Base-by-base conservation (phyloP, 108 stramenopile species). In the Stephanodiscus triporus region DNA sequence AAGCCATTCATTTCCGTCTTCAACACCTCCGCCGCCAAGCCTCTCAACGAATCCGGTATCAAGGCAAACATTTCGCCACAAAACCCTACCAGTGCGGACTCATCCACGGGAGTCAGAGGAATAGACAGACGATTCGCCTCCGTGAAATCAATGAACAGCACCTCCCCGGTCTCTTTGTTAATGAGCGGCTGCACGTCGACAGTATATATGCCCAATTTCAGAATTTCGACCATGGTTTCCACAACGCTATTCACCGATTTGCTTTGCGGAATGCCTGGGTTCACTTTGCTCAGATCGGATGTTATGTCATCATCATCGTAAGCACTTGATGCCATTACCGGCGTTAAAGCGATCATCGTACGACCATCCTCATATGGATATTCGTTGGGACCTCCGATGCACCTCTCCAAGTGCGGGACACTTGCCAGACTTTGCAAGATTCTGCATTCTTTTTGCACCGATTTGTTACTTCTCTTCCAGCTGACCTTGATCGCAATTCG, bases 141-240 rank as follows among this genome's bases (percentile, higher is more conserved):
- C 30, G 86, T 91, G 82, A 91, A 84, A 66, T 91, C 90, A 66
- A 91, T 91, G 56, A 91, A 87, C 8, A 91, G 16, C 13, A 85
- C 72, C 13, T 77, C 61, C 5, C 90, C 90, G 24, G 88, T 85
- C 8, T 76, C 62, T 51, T 53, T 56, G 0, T 79, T 73, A 36
- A 91, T 85, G 49, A 91, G 78, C 10, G 85, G 78, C 53, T 91
- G 88, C 7, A 91, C 81, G 74, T 91, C 90, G 9, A 73, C 75
- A 0, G 87, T 89, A 22, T 83, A 75, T 13, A 89, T 65, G 47
- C 76, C 70, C 20, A 87, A 87, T 26, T 53, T 38, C 6, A 91
- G 63, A 81, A 91, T 88, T 50, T 84, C 84, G 20, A 86, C 66
- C 87, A 86, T 72, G 9, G 87, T 85, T 49, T 64, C 73, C 22